Base-by-base conservation (phyloP, 495 filamentous ascomycete species). In the Trichocladium uniseriatum region DNA sequence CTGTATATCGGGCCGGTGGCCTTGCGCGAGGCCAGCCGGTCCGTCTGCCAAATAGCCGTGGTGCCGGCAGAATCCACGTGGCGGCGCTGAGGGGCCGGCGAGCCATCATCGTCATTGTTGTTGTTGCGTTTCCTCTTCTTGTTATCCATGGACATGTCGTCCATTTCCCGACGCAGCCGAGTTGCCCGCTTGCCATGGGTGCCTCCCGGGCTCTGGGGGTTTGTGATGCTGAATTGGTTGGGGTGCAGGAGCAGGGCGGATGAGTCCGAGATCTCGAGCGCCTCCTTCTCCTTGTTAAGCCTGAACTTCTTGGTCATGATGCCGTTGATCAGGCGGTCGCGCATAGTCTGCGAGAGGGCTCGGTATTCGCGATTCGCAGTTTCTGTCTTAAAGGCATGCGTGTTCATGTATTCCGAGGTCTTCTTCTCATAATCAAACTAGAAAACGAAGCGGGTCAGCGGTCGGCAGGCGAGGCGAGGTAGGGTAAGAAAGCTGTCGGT, bases 171-270 rank as follows among this genome's bases (percentile, higher is more conserved):
- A 21, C 87, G 81, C 53, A 89, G 76, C 42, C 90, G 72, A 13
- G 91, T 95, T 50, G 89, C 86, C 44, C 90, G 77, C 57, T 87
- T 87, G 51, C 79, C 80, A 58, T 89, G 86, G 19, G 84, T 72
- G 29, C 85, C 86, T 39, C 89, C 86, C 10, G 89, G 87, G 62
- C 86, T 89, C 14, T 84, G 70, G 21, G 82, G 81, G 62, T 87
- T 86, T 55, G 80, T 81, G 50, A 95, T 79, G 64, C 83, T 85
- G 67, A 89, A 96, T 60, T 98, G 92, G 54, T 84, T 91, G 13
- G 94, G 90, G 57, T 97, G 88, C 6, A 95, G 78, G 27, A 95
- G 80, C 5, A 94, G 77, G 11, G 92, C 87, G 55, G 86, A 94
- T 49, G 79, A 83, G 57, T 97, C 94, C 13, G 83, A 79, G 31